Conservation (phyloP, 2,329 filamentous ascomycete species). For the Scedosporium minutisporum region DNA sequence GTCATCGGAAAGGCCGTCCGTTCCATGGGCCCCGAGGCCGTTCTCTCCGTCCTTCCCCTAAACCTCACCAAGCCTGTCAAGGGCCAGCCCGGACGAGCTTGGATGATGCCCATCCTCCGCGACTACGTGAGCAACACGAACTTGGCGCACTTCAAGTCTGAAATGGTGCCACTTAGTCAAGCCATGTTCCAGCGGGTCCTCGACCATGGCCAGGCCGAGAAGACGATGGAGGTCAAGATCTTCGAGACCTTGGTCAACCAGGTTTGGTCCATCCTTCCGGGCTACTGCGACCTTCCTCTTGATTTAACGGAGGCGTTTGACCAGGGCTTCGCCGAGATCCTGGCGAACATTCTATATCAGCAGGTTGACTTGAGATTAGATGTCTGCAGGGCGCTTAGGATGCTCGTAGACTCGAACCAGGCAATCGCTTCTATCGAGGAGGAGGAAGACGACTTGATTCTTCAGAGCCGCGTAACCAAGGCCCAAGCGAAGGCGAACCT, state of each 20-base stretch:
- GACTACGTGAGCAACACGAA: constrained; percentile 86
- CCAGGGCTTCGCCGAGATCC: constrained; percentile 76
- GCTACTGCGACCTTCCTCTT: constrained; percentile 86
- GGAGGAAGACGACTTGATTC: constrained; percentile 60
- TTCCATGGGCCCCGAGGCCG: constrained; percentile 80
- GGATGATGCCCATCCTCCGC: constrained; percentile 85
- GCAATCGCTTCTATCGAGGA: constrained; percentile 63
- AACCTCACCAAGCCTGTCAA: constrained; percentile 72
- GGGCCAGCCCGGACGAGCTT: constrained; percentile 77
- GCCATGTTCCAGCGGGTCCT: constrained; percentile 81
- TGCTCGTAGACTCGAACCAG: constrained; percentile 85
- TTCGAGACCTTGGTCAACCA: constrained; percentile 95
- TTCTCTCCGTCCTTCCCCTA: constrained; percentile 73
- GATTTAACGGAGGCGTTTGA: constrained; percentile 73
- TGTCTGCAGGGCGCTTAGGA: constrained; percentile 77
- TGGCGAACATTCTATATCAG: constrained; percentile 87
- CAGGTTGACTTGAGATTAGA: constrained; percentile 81
- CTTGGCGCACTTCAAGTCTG: constrained; percentile 71
- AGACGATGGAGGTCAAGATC: constrained; percentile 94
- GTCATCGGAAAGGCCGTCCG: constrained; percentile 80
- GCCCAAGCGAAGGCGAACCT: constrained; percentile 69
- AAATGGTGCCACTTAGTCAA: constrained; percentile 84
- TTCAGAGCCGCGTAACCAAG: constrained; percentile 71
- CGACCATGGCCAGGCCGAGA: constrained; percentile 70
- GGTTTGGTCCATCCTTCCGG: constrained; percentile 86